Evolutionary conservation across 2,329 filamentous ascomycete genomes (phyloP).

Genomic region (Alternaria infectoria): DNA sequence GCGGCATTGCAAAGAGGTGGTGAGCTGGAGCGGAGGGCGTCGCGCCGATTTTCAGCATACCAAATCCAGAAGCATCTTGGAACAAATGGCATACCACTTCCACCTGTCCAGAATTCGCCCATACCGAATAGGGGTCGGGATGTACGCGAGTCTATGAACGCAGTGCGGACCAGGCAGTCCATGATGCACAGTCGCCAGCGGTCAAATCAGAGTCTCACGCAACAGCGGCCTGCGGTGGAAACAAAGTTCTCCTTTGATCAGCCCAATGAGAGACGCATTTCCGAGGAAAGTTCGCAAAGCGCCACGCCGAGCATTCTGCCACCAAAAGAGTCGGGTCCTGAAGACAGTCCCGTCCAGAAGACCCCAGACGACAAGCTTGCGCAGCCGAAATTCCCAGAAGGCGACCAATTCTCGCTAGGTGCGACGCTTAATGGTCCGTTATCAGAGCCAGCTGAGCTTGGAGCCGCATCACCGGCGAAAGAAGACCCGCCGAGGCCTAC

Average conservation of each 20-base stretch:
- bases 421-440: slow-evolving; percentile 47
- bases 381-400: slow-evolving; percentile 46
- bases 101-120: slow-evolving; percentile 76
- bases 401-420: slow-evolving; percentile 36
- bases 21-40: slow-evolving; percentile 89
- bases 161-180: slow-evolving; percentile 67
- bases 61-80: slow-evolving; percentile 96
- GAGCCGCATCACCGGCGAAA: slow-evolving; percentile 30
- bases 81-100: slow-evolving; percentile 83
- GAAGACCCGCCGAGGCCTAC: slow-evolving; percentile 25
- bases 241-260: slow-evolving; percentile 64
- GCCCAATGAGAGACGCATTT: slow-evolving; percentile 58
- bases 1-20: slow-evolving; percentile 90
- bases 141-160: slow-evolving; percentile 81
- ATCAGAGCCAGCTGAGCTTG: slow-evolving; percentile 39
- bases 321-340: slow-evolving; percentile 35
- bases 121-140: slow-evolving; percentile 86
- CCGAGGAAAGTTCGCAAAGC: slow-evolving; percentile 64
- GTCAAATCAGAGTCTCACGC: slow-evolving; percentile 44
- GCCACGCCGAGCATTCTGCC: slow-evolving; percentile 44
- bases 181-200: slow-evolving; percentile 59
- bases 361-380: slow-evolving; percentile 71
- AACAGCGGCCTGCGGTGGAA: slow-evolving; percentile 59
- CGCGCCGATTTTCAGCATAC: slow-evolving; percentile 91
- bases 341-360: slow-evolving; percentile 52